Evolutionary conservation across 495 filamentous ascomycete species (phyloP).

Genomic region (Lepidopterella palustris): DNA sequence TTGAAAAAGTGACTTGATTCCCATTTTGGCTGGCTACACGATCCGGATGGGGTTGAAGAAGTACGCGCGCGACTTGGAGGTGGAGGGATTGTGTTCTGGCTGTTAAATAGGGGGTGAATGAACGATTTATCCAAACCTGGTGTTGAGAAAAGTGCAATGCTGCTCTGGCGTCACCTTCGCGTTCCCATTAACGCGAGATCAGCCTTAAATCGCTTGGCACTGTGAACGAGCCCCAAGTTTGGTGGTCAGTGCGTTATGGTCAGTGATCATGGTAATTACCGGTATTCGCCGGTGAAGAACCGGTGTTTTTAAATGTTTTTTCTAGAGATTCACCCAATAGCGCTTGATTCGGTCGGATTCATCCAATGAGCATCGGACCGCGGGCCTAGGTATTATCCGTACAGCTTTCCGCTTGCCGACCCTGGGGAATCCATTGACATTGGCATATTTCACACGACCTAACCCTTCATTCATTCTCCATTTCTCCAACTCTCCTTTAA

Average conservation of each 20-base stretch:
- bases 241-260: no score
- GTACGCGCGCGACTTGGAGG: neutral
- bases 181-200: slow-evolving; percentile 11
- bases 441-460: neutral
- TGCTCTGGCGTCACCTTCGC: slow-evolving; percentile 21
- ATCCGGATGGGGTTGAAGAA: neutral
- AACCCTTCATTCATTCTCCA: neutral
- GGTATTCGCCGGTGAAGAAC: no score
- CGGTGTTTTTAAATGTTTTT: no score
- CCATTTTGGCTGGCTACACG: slow-evolving; percentile 54
- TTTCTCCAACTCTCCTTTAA: neutral
- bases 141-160: slow-evolving; percentile 1
- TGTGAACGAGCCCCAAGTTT: neutral
- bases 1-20: slow-evolving; percentile 82
- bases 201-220: slow-evolving; percentile 20
- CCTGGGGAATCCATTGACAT: neutral
- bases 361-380: slow-evolving; percentile 1
- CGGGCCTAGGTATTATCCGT: slow-evolving; percentile 6
- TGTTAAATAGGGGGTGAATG: no score
- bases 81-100: no score
- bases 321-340: no score
- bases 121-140: no score
- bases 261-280: no score
- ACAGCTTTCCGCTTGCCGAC: neutral
- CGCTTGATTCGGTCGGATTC: neutral